Conservation (phyloP, 2,329 filamentous ascomycete species). For the Mycogone perniciosa region DNA sequence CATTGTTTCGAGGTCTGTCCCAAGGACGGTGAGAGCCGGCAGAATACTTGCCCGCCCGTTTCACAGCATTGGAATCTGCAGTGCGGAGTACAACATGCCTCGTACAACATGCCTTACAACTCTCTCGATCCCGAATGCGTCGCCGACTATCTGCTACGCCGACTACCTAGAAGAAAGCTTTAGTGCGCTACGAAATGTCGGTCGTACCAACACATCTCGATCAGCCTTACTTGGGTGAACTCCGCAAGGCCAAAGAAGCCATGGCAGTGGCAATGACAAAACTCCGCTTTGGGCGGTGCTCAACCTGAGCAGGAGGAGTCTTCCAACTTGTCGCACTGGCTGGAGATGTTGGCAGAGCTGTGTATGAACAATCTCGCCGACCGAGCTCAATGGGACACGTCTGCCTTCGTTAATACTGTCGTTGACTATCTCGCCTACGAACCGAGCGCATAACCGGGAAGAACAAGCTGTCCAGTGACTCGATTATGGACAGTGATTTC, state of each 20-base stretch:
- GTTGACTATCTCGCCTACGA: constrained; percentile 17
- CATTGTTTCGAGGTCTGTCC: too few relatives aligned
- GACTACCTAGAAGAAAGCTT: constrained; percentile 5
- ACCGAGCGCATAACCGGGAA: constrained; percentile 10
- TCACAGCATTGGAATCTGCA: constrained; percentile 22
- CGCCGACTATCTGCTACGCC: not conserved
- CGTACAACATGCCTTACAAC: constrained; percentile 20
- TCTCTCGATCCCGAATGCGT: constrained; percentile 14
- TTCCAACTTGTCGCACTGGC: constrained; percentile 22
- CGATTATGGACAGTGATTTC: constrained; percentile 7
- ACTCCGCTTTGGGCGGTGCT: not conserved
- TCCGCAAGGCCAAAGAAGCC: not conserved
- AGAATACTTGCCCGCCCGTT: too few relatives aligned
- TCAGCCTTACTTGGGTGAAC: not conserved
- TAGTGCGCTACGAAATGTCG: not conserved
- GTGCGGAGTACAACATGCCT: not conserved
- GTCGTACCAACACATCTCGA: not conserved
- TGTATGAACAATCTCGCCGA: constrained; percentile 26
- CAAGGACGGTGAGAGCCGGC: too few relatives aligned
- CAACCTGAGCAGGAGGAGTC: constrained; percentile 17
- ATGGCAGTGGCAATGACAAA: not conserved
- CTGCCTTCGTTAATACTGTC: constrained; percentile 16
- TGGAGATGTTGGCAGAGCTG: constrained; percentile 24
- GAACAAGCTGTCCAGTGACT: constrained; percentile 7
- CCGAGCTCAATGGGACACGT: constrained; percentile 21